Base-by-base conservation (phyloP, 495 filamentous ascomycete genomes). In the Apiosordaria backusii region DNA sequence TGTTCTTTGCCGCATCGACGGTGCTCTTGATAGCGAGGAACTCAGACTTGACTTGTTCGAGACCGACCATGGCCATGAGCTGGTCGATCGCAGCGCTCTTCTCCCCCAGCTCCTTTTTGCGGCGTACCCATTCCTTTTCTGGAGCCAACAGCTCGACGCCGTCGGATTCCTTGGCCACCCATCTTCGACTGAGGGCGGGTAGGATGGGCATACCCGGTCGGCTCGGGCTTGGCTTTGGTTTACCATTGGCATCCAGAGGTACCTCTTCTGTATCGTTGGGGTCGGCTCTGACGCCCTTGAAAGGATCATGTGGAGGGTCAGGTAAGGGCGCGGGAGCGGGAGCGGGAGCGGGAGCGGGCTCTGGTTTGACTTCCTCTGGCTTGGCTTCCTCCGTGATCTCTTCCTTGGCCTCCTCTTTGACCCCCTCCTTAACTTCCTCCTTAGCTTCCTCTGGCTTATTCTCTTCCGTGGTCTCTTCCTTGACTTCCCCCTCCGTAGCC, bases 51-150 rank as follows among this genome's bases (percentile, higher is more conserved):
- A 90, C 85, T 3, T 79, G 67, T 70, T 89, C 87, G 0, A 90
- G 74, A 0, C 89, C 89, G 45, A 87, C 79, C 81, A 90, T 83
- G 1, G 72, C 69, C 83, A 88, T 87, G 13, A 90, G 60, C 61
- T 61, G 24, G 21, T 61, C 59, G 18, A 61, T 25, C 5, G 59
- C 59, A 19, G 4, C n/a, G 16, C 59, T 61, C 59, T 61, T 61
- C 21, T 61, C 24, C 4, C 59, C 59, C 26, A 61, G 9, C 22
- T 61, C 26, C 21, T 21, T 61, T 27, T 61, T 61, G 24, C 26
- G 59, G 19, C 59, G 18, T 18, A 45, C 25, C 59, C 59, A 61
- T 22, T 61, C 59, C 29, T 61, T 35, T 27, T 61, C 59, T 19
- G 59, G 26, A 18, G 26, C 59, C 18, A 61, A 15, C 27, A 61